Evolutionary conservation across 2,329 filamentous ascomycete species (phyloP).

Genomic region (Pseudocercospora eumusae): DNA sequence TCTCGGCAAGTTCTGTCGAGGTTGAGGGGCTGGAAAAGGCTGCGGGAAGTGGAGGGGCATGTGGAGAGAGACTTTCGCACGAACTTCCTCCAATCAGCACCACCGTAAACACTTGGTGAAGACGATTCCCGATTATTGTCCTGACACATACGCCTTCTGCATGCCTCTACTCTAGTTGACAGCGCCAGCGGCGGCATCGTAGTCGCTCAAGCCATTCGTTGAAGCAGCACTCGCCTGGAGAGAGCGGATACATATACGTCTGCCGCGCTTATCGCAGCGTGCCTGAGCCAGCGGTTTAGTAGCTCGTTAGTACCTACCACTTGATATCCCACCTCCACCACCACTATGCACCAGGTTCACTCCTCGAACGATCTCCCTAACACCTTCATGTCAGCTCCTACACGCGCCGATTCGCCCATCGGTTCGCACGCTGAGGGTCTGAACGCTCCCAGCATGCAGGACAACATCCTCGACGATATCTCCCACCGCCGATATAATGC

Average conservation of each 20-base stretch:
- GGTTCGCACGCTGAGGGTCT: conserved; percentile 15
- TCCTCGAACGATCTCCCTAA: conserved; percentile 28
- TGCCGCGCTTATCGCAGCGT: neutral
- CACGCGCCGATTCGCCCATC: conserved; percentile 24
- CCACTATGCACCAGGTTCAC: conserved; percentile 34
- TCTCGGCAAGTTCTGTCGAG: conserved; percentile 4
- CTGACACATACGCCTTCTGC: no score
- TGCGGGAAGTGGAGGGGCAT: conserved; percentile 11
- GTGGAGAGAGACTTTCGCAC: neutral
- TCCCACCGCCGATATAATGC: conserved; percentile 94
- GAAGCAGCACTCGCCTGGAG: neutral
- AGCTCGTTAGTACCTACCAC: conserved; percentile 17
- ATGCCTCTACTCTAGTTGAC: conserved; percentile 4
- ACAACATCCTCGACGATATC: conserved; percentile 78
- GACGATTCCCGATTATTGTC: no score
- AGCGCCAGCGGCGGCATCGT: conserved; percentile 3
- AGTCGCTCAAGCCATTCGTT: neutral
- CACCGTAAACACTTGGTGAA: neutral
- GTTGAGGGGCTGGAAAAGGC: conserved; percentile 6
- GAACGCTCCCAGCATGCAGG: conserved; percentile 44
- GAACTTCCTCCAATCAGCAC: conserved; percentile 10
- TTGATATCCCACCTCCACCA: conserved; percentile 6
- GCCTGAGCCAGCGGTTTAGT: conserved; percentile 1
- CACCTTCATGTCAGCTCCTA: conserved; percentile 20
- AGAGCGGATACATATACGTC: neutral